A percentile compares a stretch with the other conserved stretches of the same genome.
Conservation (phyloP, 371 early-diverging fungal species). For the Mortierella sp. region DNA sequence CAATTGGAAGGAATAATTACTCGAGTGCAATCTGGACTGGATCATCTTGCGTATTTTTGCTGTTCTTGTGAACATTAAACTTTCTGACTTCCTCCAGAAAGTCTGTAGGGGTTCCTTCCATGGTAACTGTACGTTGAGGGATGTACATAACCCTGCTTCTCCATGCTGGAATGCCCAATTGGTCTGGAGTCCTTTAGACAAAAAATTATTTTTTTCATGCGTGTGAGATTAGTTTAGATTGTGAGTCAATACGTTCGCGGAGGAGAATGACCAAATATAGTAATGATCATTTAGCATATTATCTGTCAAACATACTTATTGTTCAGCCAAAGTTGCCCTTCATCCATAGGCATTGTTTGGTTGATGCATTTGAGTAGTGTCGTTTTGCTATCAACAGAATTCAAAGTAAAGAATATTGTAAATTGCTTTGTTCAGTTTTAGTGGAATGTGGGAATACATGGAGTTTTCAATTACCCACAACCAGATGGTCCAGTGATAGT, state of each 20-base stretch:
- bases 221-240: too few species aligned
- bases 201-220: too few species aligned
- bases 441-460: neutral
- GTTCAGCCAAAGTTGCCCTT: constrained; percentile 68
- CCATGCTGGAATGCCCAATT: constrained; percentile 81
- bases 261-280: constrained; percentile 23
- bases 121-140: constrained; percentile 79
- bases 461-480: constrained; percentile 64
- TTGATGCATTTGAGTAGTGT: constrained; percentile 89
- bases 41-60: constrained; percentile 59
- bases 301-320: constrained; percentile 58
- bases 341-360: constrained; percentile 75
- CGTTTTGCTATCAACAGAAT: constrained; percentile 72
- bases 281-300: neutral
- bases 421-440: neutral
- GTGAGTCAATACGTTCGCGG: too few species aligned
- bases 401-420: neutral
- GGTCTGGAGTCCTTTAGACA: constrained; percentile 61
- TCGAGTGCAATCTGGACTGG: constrained; percentile 64
- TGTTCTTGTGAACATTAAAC: constrained; percentile 68
- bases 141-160: constrained; percentile 87
- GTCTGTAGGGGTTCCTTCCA: constrained; percentile 82
- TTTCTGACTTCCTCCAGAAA: constrained; percentile 70
- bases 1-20: constrained; percentile 31
- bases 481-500: constrained; percentile 82